Conservation (phyloP, 768 basidiomycete genomes). For the Kockovaella imperatae region DNA sequence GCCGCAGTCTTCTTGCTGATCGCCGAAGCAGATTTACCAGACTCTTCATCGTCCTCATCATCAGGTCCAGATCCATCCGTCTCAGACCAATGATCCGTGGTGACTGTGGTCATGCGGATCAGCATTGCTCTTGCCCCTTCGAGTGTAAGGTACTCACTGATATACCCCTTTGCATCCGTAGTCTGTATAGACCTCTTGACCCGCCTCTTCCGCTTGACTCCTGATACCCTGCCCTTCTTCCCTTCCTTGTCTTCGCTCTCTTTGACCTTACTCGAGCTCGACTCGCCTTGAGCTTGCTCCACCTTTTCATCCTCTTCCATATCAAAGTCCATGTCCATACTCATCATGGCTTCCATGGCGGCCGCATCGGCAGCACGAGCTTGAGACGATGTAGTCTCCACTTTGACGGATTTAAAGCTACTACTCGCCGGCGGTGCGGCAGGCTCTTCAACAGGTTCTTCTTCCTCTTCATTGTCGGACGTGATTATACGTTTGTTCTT, state of each 20-base stretch:
- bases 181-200: constrained; percentile 29
- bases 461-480: constrained; percentile 6
- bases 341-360: constrained; percentile 42
- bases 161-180: constrained; percentile 32
- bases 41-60: no score
- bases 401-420: neutral
- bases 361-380: constrained; percentile 22
- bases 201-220: no score
- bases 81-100: no score
- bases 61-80: neutral
- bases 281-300: constrained; percentile 5
- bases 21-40: no score
- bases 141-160: constrained; percentile 19
- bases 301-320: neutral
- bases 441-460: neutral
- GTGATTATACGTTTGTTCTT: constrained; percentile 3
- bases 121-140: no score
- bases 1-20: no score
- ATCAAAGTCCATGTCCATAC: constrained; percentile 21
- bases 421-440: neutral
- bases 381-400: constrained; percentile 22
- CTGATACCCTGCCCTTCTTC: no score
- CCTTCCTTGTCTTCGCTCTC: constrained; percentile 14
- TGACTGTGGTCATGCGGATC: no score
- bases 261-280: constrained; percentile 6